These are phyloP conservation scores for Aspergillus coremiiformis DNA, from an alignment of 495 filamentous ascomycete species.

Conservation along the genomic window DNA sequence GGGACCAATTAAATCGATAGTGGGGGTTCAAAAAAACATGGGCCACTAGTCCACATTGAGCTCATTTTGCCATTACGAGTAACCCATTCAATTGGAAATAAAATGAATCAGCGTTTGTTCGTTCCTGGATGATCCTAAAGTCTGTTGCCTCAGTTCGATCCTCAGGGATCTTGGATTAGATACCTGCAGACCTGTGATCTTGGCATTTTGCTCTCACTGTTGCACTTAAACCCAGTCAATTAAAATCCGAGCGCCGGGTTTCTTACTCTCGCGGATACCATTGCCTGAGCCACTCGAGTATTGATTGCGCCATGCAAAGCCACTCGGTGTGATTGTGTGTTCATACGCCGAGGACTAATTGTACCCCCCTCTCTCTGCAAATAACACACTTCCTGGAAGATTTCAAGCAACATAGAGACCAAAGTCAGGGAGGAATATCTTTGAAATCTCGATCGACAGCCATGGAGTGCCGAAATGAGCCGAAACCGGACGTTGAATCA, in stretches of 20 bases:
- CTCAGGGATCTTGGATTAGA: not conserved
- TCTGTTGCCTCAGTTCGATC: not conserved
- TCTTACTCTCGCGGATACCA: not conserved
- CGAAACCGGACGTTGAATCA: conserved; percentile 14
- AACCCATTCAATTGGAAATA: not conserved
- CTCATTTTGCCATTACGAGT: not conserved
- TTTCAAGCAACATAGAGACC: not conserved
- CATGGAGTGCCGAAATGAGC: conserved; percentile 4
- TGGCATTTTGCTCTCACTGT: not conserved
- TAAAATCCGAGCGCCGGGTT: not conserved
- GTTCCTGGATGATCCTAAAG: not conserved
- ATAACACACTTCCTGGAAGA: not conserved
- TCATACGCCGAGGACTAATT: not conserved
- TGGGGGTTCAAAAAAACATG: not conserved
- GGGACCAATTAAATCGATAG: not conserved
- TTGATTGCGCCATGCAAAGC: not conserved
- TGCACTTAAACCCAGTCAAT: not conserved
- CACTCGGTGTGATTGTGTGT: not conserved
- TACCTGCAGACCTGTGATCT: not conserved
- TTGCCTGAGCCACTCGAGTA: not conserved
- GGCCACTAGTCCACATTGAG: not conserved
- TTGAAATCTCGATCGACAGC: not conserved
- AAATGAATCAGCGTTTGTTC: not conserved
- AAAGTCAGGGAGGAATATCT: not conserved
- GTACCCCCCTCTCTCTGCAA: not conserved